These are phyloP conservation scores for Panicum miliaceum DNA, from an alignment of 176 grass and related monocot species.

Conservation along the genomic window DNA sequence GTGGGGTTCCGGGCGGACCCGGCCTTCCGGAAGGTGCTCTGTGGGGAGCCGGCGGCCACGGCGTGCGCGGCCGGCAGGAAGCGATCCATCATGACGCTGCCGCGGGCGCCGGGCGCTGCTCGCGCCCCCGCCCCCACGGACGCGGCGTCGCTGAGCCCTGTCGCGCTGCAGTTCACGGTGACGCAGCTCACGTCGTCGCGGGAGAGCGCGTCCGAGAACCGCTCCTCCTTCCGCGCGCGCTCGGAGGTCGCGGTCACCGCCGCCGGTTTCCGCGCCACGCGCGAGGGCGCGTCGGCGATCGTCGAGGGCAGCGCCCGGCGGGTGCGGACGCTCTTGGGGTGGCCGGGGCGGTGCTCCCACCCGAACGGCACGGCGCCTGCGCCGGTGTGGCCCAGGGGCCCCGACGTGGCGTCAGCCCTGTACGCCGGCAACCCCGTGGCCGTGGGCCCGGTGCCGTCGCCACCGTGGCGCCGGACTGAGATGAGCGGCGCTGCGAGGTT, in stretches of 20 bases:
- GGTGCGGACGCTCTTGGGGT: constrained; percentile 76
- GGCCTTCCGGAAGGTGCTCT: constrained; percentile 65
- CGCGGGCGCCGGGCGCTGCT: not conserved
- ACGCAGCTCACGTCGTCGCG: constrained; percentile 59
- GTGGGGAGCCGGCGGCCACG: constrained; percentile 57
- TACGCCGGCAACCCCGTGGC: constrained; percentile 10
- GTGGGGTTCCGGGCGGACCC: not conserved
- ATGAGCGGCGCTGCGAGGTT: constrained; percentile 73
- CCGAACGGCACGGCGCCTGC: constrained; percentile 60
- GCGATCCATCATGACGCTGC: constrained; percentile 76
- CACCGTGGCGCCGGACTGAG: constrained; percentile 60
- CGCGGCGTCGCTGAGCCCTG: constrained; percentile 55
- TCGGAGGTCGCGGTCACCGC: not conserved
- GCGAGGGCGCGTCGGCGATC: not conserved
- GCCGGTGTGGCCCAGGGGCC: not conserved
- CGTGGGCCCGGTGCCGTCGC: constrained; percentile 10
- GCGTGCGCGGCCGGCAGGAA: constrained; percentile 84
- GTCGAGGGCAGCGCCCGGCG: constrained; percentile 45
- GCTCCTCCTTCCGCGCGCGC: constrained; percentile 42
- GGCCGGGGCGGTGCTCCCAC: constrained; percentile 67
- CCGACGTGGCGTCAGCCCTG: not conserved
- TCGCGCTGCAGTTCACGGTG: constrained; percentile 81
- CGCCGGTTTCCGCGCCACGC: not conserved
- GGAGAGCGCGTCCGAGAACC: constrained; percentile 75
- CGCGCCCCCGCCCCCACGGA: not conserved